phyloP scores from a whole-genome alignment of 768 basidiomycete genomes.

The Rhizopogon roseolus region DNA sequence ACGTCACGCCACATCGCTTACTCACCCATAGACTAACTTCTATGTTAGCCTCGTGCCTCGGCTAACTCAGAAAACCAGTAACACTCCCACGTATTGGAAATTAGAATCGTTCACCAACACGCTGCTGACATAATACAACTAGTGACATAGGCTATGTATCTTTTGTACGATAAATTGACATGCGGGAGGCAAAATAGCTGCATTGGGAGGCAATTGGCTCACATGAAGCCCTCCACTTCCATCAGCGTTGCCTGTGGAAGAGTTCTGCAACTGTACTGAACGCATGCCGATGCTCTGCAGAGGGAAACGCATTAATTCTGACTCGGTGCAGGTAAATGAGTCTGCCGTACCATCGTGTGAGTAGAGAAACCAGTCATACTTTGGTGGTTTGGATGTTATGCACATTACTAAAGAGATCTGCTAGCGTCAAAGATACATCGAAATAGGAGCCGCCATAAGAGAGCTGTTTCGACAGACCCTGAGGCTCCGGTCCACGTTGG shows the following conservation, averaged over 20 bases:
- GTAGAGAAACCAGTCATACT: conserved; percentile 76
- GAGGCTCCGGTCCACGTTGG: conserved; percentile 53
- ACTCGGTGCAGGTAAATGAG: background rate
- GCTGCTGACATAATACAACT: no score
- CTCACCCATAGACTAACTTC: no score
- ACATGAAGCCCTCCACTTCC: conserved; percentile 63
- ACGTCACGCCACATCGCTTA: no score
- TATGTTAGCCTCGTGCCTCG: no score
- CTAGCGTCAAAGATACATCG: conserved; percentile 59
- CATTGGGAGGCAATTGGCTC: conserved; percentile 69
- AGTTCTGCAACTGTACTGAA: conserved; percentile 58
- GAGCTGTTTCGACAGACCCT: conserved; percentile 49
- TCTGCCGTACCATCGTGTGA: conserved; percentile 56
- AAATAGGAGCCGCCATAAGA: conserved; percentile 78
- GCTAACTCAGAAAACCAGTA: no score
- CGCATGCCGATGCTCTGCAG: conserved; percentile 69
- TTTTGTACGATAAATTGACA: no score
- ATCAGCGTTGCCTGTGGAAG: conserved; percentile 51
- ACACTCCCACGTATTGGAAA: no score
- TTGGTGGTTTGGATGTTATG: conserved; percentile 46
- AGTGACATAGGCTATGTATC: no score
- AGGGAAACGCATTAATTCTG: background rate
- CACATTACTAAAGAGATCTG: conserved; percentile 43
- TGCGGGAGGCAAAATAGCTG: conserved; percentile 69
- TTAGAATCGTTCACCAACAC: no score